Percentiles rank a stretch among this genome's conserved stretches.
phyloP scores from a whole-genome alignment of 495 filamentous ascomycete genomes.

The Lichenothelia convexa region DNA sequence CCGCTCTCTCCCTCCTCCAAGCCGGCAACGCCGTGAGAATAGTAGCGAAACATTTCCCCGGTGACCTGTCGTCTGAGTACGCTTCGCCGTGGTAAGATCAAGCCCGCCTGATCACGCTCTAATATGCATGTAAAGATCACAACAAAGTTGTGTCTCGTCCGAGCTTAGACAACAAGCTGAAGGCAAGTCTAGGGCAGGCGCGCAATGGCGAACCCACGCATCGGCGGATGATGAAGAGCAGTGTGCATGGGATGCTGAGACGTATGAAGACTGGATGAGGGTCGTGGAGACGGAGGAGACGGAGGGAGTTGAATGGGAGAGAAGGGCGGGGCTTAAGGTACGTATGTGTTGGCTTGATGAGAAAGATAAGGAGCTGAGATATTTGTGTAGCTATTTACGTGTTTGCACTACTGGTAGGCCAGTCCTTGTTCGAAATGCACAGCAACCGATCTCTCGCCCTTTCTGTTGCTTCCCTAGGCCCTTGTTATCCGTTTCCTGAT shows the following conservation, averaged over 20 bases:
- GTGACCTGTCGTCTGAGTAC: conserved; percentile 22
- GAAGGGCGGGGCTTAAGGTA: conserved; percentile 6
- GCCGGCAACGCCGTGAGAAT: conserved; percentile 25
- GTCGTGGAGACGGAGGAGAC: conserved; percentile 9
- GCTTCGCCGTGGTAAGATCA: conserved; percentile 19
- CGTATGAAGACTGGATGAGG: conserved; percentile 18
- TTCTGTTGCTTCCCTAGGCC: background rate
- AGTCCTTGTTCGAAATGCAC: conserved; percentile 3
- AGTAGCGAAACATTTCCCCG: conserved; percentile 25
- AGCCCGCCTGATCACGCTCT: conserved; percentile 1
- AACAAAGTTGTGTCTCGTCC: no score
- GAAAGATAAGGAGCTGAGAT: background rate
- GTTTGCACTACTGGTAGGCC: conserved; percentile 1
- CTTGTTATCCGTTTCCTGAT: no score
- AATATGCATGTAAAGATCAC: no score
- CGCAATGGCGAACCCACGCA: conserved; percentile 24
- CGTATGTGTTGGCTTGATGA: background rate
- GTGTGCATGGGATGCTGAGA: conserved; percentile 22
- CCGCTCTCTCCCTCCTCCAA: conserved; percentile 25
- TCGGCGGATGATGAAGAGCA: conserved; percentile 9
- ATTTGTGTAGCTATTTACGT: background rate
- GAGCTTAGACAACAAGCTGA: background rate
- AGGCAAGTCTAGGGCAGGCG: conserved; percentile 19
- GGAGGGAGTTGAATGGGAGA: background rate
- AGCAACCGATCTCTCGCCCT: background rate